These are phyloP conservation scores for Crithidia thermophila DNA, from an alignment of 208 protist species.

Conservation along the genomic window DNA sequence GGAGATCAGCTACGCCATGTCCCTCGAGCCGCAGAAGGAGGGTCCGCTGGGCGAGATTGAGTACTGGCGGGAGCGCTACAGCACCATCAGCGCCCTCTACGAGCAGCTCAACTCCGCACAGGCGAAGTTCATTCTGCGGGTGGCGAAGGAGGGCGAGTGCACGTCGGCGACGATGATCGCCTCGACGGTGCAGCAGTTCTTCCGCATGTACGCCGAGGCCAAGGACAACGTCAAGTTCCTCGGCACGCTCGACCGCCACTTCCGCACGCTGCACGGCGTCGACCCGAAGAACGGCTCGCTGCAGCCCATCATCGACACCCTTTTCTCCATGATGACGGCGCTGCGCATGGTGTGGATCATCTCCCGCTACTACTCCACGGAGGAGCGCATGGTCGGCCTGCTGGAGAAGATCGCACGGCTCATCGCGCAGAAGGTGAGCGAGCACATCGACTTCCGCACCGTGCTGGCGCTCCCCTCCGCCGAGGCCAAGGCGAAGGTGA, in stretches of 20 bases:
- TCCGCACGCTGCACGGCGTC: constrained; percentile 95
- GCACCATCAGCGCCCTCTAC: constrained; percentile 95
- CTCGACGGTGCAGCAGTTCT: constrained; percentile 93
- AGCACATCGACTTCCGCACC: constrained; percentile 94
- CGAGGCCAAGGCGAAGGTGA: constrained; percentile 86
- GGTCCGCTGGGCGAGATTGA: constrained; percentile 97
- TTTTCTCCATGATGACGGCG: constrained; percentile 98
- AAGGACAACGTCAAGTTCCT: constrained; percentile 99
- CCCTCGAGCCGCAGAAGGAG: constrained; percentile 89
- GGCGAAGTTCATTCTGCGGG: constrained; percentile 93
- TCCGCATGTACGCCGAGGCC: constrained; percentile 96
- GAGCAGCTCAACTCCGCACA: constrained; percentile 97
- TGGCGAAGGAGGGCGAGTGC: constrained; percentile 92
- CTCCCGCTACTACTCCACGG: constrained; percentile 99
- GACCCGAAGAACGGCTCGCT: constrained; percentile 82
- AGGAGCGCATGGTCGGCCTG: constrained; percentile 98
- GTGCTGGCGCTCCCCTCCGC: constrained; percentile 79
- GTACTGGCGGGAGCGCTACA: constrained; percentile 97
- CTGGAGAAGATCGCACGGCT: constrained; percentile 97
- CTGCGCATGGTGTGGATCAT: constrained; percentile 99
- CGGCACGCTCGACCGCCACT: constrained; percentile 98
- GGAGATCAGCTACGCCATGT: constrained; percentile 92
- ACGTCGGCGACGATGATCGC: constrained; percentile 90
- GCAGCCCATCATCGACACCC: constrained; percentile 96
- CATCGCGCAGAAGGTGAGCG: constrained; percentile 95